A percentile compares a stretch with the other conserved stretches of the same genome.
Evolutionary conservation across 2,329 filamentous ascomycete species (phyloP).

Genomic region (Annulohypoxylon truncatum): DNA sequence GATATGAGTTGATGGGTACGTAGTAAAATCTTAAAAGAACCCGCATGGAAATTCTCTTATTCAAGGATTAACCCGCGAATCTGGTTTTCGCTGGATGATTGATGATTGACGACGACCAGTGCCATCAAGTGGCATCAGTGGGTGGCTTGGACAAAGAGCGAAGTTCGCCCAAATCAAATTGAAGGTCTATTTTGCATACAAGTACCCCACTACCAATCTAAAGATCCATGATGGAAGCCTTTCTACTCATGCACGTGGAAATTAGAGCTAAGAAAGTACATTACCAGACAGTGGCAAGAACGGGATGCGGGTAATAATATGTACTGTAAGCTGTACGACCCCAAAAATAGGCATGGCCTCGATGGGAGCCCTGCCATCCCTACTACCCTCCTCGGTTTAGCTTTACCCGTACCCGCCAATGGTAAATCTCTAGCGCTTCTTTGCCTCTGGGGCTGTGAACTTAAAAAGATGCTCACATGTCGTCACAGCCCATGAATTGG

Average conservation of each 20-base stretch:
- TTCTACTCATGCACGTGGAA: slow-evolving; percentile 6
- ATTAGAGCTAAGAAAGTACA: slow-evolving; percentile 7
- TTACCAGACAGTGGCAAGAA: background rate
- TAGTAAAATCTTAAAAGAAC: slow-evolving; percentile 1
- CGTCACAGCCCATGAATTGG: slow-evolving; percentile 12
- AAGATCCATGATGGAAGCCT: background rate
- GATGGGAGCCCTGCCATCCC: background rate
- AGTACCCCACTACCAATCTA: slow-evolving; percentile 8
- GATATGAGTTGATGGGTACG: background rate
- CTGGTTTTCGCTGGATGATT: slow-evolving; percentile 14
- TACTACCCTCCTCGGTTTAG: slow-evolving; percentile 22
- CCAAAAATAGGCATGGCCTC: slow-evolving; percentile 41
- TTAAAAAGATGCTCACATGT: background rate
- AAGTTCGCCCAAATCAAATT: slow-evolving; percentile 23
- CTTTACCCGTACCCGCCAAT: slow-evolving; percentile 10
- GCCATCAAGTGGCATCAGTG: background rate
- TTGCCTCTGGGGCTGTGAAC: slow-evolving; percentile 31
- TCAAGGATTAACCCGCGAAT: slow-evolving; percentile 25
- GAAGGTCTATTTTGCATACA: background rate
- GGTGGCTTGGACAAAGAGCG: slow-evolving; percentile 38
- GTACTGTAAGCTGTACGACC: background rate
- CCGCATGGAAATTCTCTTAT: slow-evolving; percentile 18
- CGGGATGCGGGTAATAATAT: background rate
- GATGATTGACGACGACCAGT: background rate
- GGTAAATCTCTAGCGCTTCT: slow-evolving; percentile 23